Evolutionary conservation across 2,329 filamentous ascomycete genomes (phyloP).

Genomic region (Fusarium nanum): DNA sequence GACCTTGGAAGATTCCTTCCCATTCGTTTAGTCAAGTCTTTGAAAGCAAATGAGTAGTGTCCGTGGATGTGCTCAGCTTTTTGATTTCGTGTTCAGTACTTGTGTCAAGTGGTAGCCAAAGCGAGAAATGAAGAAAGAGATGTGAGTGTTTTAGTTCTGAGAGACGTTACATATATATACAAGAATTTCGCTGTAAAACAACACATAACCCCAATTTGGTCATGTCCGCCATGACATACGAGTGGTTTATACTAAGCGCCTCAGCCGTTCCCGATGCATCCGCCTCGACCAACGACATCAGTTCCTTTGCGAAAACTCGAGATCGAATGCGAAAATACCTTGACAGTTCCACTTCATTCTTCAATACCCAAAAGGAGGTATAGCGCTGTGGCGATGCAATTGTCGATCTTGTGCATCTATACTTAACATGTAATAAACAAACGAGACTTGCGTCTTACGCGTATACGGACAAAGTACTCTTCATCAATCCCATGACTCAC

Average conservation of each 20-base stretch:
- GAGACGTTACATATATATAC: not conserved
- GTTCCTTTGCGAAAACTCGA: conserved; percentile 23
- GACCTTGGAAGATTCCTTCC: not conserved
- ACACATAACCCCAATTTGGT: not conserved
- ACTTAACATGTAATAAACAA: not conserved
- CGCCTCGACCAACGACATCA: conserved; percentile 8
- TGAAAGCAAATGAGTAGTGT: not conserved
- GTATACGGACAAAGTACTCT: not conserved
- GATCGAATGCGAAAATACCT: conserved; percentile 22
- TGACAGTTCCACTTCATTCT: conserved; percentile 8
- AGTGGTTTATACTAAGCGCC: conserved; percentile 19
- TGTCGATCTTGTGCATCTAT: conserved; percentile 1
- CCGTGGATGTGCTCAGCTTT: not conserved
- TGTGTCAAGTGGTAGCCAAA: not conserved
- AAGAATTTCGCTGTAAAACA: not conserved
- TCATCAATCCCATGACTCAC: not conserved
- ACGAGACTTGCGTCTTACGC: not conserved
- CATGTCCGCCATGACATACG: conserved; percentile 9
- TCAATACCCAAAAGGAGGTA: conserved; percentile 1
- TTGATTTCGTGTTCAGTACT: not conserved
- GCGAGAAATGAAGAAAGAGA: not conserved
- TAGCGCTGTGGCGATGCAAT: conserved; percentile 10
- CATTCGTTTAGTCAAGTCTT: not conserved
- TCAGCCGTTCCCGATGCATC: conserved; percentile 16
- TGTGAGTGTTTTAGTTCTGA: not conserved